Evolutionary conservation across 805 yeast genomes (phyloP), one percentile per base, ranked within the genome.

Genomic region (Zygotorulaspora florentina): DNA sequence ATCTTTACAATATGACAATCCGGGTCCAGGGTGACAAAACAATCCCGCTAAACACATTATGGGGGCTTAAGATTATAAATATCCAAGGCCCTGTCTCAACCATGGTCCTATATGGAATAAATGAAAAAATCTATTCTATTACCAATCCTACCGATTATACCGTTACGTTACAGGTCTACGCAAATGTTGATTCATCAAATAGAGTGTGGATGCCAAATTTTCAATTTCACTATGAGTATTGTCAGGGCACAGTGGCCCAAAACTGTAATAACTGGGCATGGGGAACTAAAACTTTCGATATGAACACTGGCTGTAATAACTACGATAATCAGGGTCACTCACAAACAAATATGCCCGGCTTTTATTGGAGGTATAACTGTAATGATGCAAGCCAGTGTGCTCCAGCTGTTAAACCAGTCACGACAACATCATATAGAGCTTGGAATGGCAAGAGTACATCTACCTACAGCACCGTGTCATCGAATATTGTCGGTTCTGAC

Each of bases 261-360:
- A 45, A 51, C 31, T 26, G 30, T 16, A 9, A 27, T 8, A 40
- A 47, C 3, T 56, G 57, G 57, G 27, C 28, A 15, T 53, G 58
- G 53, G 56, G 56, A 16, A 28, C 48, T 9, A 39, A 48, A 5
- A 31, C 52, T 1, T 57, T 56, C 17, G 52, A 53, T 33, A 39
- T 57, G 40, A 33, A 28, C 15, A 52, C 56, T 18, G 61, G 60
- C 23, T 57, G 62, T 41, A 40, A 42, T 30, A 45, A 45, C 17
- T 37, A 39, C 28, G 59, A 55, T 33, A 47, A 46, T 27, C 45
- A 51, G 33, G 54, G 52, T 3, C 46, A 49, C 27, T 54, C 61
- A 10, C 55, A 54, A 40, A 52, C 58, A 7, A 49, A 50, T 41
- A 46, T 57, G 35, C 54, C 60, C 10, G 57, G 56, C 7, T 56